phyloP scores from a whole-genome alignment of 331 rosid genomes.

The Erythrophleum ivorense region DNA sequence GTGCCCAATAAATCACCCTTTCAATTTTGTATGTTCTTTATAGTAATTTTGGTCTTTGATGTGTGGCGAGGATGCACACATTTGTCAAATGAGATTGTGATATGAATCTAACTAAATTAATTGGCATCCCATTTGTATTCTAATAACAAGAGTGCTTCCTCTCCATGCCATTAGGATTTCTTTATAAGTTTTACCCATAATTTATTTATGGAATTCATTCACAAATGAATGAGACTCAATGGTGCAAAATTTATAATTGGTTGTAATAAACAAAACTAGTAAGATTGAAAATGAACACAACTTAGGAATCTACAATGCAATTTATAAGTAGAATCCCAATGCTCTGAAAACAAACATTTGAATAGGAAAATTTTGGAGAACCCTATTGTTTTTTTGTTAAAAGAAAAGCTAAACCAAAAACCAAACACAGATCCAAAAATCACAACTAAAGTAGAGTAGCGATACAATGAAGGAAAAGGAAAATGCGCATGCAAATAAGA shows the following conservation, averaged over 20 bases:
- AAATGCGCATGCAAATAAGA: background rate
- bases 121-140: too few species aligned
- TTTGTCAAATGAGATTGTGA: too few species aligned
- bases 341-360: background rate
- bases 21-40: too few species aligned
- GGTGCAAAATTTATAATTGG: background rate
- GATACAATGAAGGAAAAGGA: background rate
- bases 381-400: background rate
- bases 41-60: too few species aligned
- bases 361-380: background rate
- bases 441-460: background rate
- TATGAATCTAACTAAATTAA: too few species aligned
- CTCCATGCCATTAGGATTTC: too few species aligned
- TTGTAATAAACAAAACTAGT: background rate
- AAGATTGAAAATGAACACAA: background rate
- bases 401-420: constrained; percentile 5
- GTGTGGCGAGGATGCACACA: too few species aligned
- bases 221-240: too few species aligned
- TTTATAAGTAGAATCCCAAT: background rate
- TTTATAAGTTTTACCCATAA: too few species aligned
- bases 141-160: too few species aligned
- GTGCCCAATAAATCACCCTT: too few species aligned
- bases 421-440: constrained; percentile 38
- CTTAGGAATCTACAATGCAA: background rate
- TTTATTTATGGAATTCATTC: too few species aligned